Percentiles rank a stretch among this genome's conserved stretches.
These are phyloP conservation scores for Candida albicans DNA, from an alignment of 1,139 yeast genomes.

Conservation along the genomic window DNA sequence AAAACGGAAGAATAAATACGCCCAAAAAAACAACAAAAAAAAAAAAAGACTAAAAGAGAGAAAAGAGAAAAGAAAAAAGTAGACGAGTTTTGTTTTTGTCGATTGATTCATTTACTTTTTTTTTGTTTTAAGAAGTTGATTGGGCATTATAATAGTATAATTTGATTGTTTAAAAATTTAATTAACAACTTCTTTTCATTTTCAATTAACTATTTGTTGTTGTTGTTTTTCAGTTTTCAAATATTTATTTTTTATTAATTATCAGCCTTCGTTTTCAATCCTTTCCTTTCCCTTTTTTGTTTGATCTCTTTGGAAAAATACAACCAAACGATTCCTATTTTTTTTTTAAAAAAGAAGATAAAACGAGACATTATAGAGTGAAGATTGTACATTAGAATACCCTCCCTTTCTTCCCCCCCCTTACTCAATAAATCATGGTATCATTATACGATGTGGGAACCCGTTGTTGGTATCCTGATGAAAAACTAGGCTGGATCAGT, in stretches of 20 bases:
- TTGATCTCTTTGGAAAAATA: background rate
- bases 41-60: background rate
- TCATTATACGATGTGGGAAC: constrained; percentile 39
- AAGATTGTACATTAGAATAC: background rate
- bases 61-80: background rate
- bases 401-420: background rate
- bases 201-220: background rate
- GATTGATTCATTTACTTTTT: background rate
- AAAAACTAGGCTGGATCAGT: constrained; percentile 87
- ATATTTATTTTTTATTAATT: background rate
- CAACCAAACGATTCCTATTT: background rate
- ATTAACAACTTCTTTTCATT: no score
- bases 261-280: background rate
- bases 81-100: constrained; percentile 2
- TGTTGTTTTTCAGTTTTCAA: background rate
- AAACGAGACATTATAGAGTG: background rate
- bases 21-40: background rate
- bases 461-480: constrained; percentile 96
- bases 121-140: background rate
- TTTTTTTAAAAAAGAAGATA: no score
- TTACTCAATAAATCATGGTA: constrained; percentile 15
- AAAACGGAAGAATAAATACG: no score
- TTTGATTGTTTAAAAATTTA: no score
- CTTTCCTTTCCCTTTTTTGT: background rate
- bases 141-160: background rate